phyloP scores from a whole-genome alignment of 805 yeast species.

The Zygosaccharomyces bailii region DNA sequence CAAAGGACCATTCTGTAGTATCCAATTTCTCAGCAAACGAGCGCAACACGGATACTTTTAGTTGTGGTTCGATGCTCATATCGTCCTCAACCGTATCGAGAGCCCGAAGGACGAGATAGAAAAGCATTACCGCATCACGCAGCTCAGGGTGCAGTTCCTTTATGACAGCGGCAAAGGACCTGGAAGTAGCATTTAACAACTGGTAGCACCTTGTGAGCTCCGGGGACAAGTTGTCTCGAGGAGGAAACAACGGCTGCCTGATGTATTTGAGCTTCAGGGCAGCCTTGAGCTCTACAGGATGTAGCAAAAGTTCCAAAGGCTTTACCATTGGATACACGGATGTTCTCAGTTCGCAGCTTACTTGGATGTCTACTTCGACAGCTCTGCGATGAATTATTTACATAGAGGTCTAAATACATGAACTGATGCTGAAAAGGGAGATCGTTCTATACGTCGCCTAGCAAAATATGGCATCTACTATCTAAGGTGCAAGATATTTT shows the following conservation, averaged over 20 bases:
- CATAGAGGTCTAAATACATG: too few relatives aligned
- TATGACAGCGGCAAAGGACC: slow-evolving; percentile 94
- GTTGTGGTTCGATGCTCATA: slow-evolving; percentile 70
- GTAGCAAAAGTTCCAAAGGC: slow-evolving; percentile 52
- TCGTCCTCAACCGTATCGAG: slow-evolving; percentile 96
- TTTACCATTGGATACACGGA: slow-evolving; percentile 51
- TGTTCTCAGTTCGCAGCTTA: neutral
- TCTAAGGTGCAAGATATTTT: too few relatives aligned
- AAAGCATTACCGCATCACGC: slow-evolving; percentile 74
- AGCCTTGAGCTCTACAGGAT: slow-evolving; percentile 70
- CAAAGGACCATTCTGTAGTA: slow-evolving; percentile 73
- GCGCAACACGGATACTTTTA: slow-evolving; percentile 73
- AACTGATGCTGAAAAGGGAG: neutral
- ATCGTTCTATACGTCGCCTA: too few relatives aligned
- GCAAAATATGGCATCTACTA: too few relatives aligned
- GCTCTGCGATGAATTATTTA: too few relatives aligned
- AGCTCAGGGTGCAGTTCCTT: slow-evolving; percentile 87
- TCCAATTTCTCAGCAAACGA: slow-evolving; percentile 61
- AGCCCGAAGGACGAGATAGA: slow-evolving; percentile 83
- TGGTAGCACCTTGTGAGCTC: slow-evolving; percentile 61
- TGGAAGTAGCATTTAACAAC: slow-evolving; percentile 65
- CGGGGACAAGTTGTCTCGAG: slow-evolving; percentile 39
- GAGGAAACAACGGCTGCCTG: slow-evolving; percentile 52
- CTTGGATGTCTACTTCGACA: too few relatives aligned
- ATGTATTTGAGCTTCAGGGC: slow-evolving; percentile 58